These are phyloP conservation scores for Penicillium polonicum DNA, from an alignment of 2,329 filamentous ascomycete species.

Conservation along the genomic window DNA sequence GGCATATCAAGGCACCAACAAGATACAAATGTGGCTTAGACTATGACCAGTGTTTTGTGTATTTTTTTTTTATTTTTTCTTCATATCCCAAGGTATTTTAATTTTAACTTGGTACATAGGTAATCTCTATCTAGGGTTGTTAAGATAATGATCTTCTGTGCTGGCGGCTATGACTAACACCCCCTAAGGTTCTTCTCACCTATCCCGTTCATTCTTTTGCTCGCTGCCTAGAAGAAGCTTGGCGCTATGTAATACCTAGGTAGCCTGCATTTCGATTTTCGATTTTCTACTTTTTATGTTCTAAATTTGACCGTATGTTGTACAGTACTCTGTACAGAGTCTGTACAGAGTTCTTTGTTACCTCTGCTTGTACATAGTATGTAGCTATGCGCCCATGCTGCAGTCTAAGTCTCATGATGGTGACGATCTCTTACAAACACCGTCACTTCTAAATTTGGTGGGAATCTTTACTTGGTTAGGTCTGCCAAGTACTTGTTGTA, in stretches of 20 bases:
- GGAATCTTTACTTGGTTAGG: constrained; percentile 2
- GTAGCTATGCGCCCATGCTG: not conserved
- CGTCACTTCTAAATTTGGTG: not conserved
- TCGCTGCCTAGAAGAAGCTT: constrained; percentile 23
- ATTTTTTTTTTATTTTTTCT: not conserved
- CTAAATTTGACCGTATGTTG: not conserved
- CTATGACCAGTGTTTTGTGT: not conserved
- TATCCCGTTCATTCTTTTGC: constrained; percentile 22
- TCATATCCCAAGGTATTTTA: not conserved
- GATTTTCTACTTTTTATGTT: not conserved
- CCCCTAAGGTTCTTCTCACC: constrained; percentile 7
- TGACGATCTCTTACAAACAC: not conserved
- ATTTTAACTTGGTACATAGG: too few relatives aligned
- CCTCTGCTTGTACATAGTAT: not conserved
- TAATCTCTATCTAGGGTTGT: not conserved
- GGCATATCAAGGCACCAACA: not conserved
- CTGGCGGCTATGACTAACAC: not conserved
- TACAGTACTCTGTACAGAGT: not conserved
- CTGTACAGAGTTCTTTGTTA: not conserved
- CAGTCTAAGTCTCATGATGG: constrained; percentile 2
- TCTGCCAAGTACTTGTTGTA: constrained; percentile 2
- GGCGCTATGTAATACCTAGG: constrained; percentile 4
- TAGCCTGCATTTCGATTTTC: constrained; percentile 7
- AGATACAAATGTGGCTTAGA: constrained; percentile 1
- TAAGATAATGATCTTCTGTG: not conserved